A percentile compares a stretch with the other conserved stretches of the same genome.
Evolutionary conservation across 2,329 filamentous ascomycete species (phyloP).

Genomic region (Monosporascus sp.): DNA sequence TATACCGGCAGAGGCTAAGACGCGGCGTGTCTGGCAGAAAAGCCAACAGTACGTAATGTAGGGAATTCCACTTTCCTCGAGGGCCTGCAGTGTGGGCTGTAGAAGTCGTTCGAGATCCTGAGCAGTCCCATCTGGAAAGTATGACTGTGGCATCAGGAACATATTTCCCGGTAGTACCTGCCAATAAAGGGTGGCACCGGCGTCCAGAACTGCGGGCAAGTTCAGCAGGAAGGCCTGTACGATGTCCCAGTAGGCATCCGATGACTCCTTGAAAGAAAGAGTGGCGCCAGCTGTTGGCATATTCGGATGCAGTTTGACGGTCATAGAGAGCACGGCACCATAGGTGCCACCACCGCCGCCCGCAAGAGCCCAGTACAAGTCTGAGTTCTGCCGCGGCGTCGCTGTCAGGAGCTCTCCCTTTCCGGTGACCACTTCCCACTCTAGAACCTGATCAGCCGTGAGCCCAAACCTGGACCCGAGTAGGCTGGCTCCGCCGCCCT

Average conservation of each 20-base stretch:
- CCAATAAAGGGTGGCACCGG: conserved; percentile 5
- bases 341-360: conserved; percentile 58
- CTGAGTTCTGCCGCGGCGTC: conserved; percentile 40
- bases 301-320: conserved; percentile 44
- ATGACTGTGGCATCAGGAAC: conserved; percentile 5
- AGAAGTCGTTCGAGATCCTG: conserved; percentile 4
- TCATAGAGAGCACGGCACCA: conserved; percentile 51
- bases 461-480: conserved; percentile 52
- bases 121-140: conserved; percentile 5
- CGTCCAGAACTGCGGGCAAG: conserved; percentile 2
- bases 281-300: conserved; percentile 37
- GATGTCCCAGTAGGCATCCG: conserved; percentile 2
- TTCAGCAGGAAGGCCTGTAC: conserved; percentile 2
- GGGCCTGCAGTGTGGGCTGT: conserved; percentile 5
- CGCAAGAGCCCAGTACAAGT: conserved; percentile 59
- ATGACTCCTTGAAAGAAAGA: conserved; percentile 33
- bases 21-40: background rate
- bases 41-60: conserved; percentile 5
- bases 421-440: conserved; percentile 51
- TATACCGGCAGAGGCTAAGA: no score
- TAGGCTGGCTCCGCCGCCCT: conserved; percentile 55
- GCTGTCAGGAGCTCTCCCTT: conserved; percentile 44
- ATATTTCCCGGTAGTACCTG: conserved; percentile 2
- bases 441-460: conserved; percentile 53
- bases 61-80: conserved; percentile 7